Base-by-base conservation (phyloP, 2,329 filamentous ascomycete genomes). In the Aspergillus phoenicis region DNA sequence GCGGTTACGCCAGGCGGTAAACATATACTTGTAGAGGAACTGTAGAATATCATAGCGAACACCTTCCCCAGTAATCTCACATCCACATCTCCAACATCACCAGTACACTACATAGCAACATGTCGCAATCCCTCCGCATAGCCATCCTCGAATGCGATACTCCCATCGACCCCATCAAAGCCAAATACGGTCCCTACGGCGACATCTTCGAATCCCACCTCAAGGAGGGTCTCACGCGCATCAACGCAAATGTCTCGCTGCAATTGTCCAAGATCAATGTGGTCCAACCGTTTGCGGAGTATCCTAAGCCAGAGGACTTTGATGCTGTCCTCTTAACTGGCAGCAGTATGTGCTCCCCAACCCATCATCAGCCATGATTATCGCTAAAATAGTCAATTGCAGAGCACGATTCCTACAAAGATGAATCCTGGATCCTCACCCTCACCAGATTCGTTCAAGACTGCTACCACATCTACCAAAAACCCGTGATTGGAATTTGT, bases 381-480 rank as follows among this genome's bases (percentile, higher is more conserved):
- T 28, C 13, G 28, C n/a, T 60, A 24, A 41, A n/a, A n/a, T 5
- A 36, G 20, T 55, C 38, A 57, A 62, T n/a, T 17, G 10, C 30
- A 74, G 72, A 72, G 57, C 66, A 73, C 64, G 80, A 78, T 17
- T 76, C 80, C 1, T 82, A 77, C 60, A 71, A 79, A 48, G 72
- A 81, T 52, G 74, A 80, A 36, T 68, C 74, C 0, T 83, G 81
- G 81, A 82, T 83, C 54, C 48, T 79, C 17, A 71, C 73, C 15
- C 71, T 83, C 20, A 77, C 78, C 24, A 71, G 75, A 58, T 83
- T 78, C 55, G 70, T 79, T 6, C 71, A 75, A 10, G 67, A 71
- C 5, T 45, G 52, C 38, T 55, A 55, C 20, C 26, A 30, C 15
- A n/a, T 45, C 1, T n/a, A 55, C 6, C 24, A 63, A 10, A 71